These are phyloP conservation scores for Ustilago tritici DNA, from an alignment of 1,284 basidiomycete species.

Conservation along the genomic window DNA sequence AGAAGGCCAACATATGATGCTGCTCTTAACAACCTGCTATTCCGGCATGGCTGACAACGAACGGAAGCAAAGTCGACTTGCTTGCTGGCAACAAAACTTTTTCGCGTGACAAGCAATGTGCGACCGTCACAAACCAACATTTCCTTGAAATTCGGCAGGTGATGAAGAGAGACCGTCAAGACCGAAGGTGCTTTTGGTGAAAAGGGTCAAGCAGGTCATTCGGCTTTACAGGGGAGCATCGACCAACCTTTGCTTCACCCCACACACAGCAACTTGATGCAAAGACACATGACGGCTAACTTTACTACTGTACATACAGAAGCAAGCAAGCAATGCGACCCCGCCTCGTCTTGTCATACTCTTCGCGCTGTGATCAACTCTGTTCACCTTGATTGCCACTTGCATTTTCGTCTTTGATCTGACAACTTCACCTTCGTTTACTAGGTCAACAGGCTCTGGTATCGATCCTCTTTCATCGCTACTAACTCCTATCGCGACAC, in stretches of 20 bases:
- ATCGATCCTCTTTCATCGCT: neutral
- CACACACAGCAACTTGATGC: neutral
- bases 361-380: neutral
- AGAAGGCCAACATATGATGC: too few species aligned
- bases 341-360: neutral
- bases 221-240: slow-evolving; percentile 18
- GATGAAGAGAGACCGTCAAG: slow-evolving; percentile 8
- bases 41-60: too few species aligned
- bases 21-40: too few species aligned
- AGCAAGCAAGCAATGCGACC: too few species aligned
- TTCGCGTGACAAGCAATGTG: neutral
- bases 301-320: too few species aligned
- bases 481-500: neutral
- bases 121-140: neutral
- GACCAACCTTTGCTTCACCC: slow-evolving; percentile 1
- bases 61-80: neutral
- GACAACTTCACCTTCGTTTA: neutral
- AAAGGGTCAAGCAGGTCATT: neutral
- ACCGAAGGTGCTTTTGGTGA: neutral
- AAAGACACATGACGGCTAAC: neutral
- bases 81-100: slow-evolving; percentile 11
- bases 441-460: neutral
- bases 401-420: neutral
- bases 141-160: neutral
- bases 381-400: neutral